Base-by-base conservation (phyloP, 345 rosid genomes). In the Chamaenerion angustifolium region DNA sequence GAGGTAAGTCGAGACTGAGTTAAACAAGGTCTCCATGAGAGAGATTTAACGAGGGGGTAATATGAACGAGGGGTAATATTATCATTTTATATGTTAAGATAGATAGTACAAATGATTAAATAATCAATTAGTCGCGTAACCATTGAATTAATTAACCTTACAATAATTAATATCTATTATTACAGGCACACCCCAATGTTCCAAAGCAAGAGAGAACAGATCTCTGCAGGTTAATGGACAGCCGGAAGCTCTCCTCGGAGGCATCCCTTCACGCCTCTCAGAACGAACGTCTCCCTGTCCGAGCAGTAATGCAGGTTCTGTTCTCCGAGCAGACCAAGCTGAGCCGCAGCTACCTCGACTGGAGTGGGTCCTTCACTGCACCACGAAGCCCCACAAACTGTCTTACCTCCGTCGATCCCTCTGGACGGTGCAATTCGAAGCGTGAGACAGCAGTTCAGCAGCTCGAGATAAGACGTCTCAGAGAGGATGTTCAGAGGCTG, bases 241-340 rank as follows among this genome's bases (percentile, higher is more conserved):
- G 73, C 66, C 69, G 75, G 19, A 90, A 81, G 52, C 78, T 90
- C 54, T 68, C 96, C 6, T 68, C 68, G 0, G 95, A 90, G 51
- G 98, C 94, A 43, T 79, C 98, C 25, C 52, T 70, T 43, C 98
- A 86, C 13, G 96, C 88, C 0, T 81, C 86, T 1, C 92, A 79
- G 47, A 90, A 90, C 18, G 83, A 90, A 61, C 77, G 98, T 23
- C 65, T 90, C 56, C 94, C 98, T 0, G 83, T 85, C 23, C 76
- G 97, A 16, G 71, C 85, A 0, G 81, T 78, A n/a, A 71, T 90
- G 23, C 92, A 90, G 58, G 89, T 86, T 49, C 59, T 90, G 11
- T 71, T 79, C 64, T 70, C 83, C 1, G 94, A 86, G 56, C 95
- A 86, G 66, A 64, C 69, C 56, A 86, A 83, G 66, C 66, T 78